Evolutionary conservation across 768 basidiomycete species (phyloP), one percentile per base, ranked within the genome.

Genomic region (Mycena galericulata): DNA sequence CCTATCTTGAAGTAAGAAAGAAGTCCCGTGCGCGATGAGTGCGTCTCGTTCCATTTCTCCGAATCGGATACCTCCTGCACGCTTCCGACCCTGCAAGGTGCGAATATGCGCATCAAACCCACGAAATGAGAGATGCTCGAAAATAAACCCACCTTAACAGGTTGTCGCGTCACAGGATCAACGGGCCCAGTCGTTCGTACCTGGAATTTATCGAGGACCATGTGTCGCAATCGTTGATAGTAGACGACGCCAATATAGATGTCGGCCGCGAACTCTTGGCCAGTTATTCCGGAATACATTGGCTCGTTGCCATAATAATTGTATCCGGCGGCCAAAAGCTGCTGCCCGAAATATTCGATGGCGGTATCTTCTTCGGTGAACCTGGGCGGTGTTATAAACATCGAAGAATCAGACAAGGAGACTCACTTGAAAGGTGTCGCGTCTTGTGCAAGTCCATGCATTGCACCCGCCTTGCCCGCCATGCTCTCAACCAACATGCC

Each of bases 31-130:
- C 4, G 98, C 98, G 73, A 99, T 97, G 57, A 99, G 88, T 14
- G 98, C 98, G 77, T 99, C 98, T 59, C 98, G 93, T 80, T 99
- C 98, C 98, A 99, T 99, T 84, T 99, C 98, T 74, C 98, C 98
- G 78, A 99, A 99, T 62, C 98, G 96, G 76, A 99, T 99, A 75
- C 98, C 98, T 74, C 98, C 98, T 47, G 94, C 95, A 61, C 96
- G 93, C 88, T 98, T 99, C 68, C 98, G 93, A 63, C 98, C 98
- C 96, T 95, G 71, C 60, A 51, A 54, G 26, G 46, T 27, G 14
- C 46, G 43, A n/a, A 24, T 67, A 22, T 53, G 45, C n/a, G n/a
- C 17, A 41, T 17, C 2, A 30, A 7, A 46, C 1, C n/a, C n/a
- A n/a, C n/a, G n/a, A n/a, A n/a, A n/a, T n/a, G n/a, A 40, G 2